Base-by-base conservation (phyloP, 208 protist species). In the Trypanosomatidae sp. region DNA sequence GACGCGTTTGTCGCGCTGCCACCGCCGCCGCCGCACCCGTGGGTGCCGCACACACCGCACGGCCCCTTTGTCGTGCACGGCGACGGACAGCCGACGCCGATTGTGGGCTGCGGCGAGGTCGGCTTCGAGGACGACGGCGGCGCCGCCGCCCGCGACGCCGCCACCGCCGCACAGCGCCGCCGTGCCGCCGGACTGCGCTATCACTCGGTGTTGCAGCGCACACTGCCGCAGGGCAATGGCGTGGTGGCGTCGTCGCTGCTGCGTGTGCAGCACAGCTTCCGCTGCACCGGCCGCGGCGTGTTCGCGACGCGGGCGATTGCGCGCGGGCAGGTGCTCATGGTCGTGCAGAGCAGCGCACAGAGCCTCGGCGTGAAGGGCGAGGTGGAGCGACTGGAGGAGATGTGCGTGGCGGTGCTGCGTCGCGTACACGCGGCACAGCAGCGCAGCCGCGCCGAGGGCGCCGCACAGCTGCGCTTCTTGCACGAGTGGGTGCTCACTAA, bases 401-500 rank as follows among this genome's bases (percentile, higher is more conserved):
- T 92, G 76, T 71, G 64, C 38, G 43, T 42, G 5, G 50, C 68
- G 21, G 35, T 81, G 40, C 48, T 86, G 0, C 39, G 35, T 54
- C n/a, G 42, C 42, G 25, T 52, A 35, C 11, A 35, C 30, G n/a
- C 30, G 30, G 21, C 16, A 6, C 6, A 43, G 16, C 7, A 47
- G 15, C 5, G 27, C 16, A 3, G 37, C 4, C 18, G 46, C 38
- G 33, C 32, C 37, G 47, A 61, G 33, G 54, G 65, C 35, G 56
- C 57, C 26, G 60, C 23, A 35, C 41, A 43, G 7, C 26, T 38
- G 33, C 43, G 53, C 23, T 89, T 68, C 50, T 56, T 92, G 43
- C 77, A 88, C 57, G 57, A 70, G 32, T 92, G 84, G 79, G 61
- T 92, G 40, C 54, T 92, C 22, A 85, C 66, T 2, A 78, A 78